Base-by-base conservation (phyloP, 768 basidiomycete genomes). In the Collybia mongolica region DNA sequence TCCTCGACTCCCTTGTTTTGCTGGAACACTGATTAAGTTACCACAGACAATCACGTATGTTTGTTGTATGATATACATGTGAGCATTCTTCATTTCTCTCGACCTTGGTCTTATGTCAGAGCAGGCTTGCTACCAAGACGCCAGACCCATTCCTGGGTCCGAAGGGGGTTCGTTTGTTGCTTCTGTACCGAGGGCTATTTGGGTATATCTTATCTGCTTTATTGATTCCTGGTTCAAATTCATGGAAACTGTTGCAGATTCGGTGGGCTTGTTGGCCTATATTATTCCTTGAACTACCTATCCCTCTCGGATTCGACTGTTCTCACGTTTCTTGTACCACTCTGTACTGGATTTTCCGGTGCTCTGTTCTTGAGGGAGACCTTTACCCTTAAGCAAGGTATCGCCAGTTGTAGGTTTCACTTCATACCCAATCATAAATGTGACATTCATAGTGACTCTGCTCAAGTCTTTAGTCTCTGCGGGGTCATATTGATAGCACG, bases 401-500 rank as follows among this genome's bases (percentile, higher is more conserved):
- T 83, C 36, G 87, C 74, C 11, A 72, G 72, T n/a, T 12, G 74
- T 75, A 47, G 57, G 74, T 60, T 7, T 6, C 40, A n/a, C 39
- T n/a, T 0, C 80, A 59, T 71, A 82, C 4, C 76, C 76, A 14
- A 32, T 12, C 11, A 28, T 20, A 18, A 19, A 38, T 8, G 42
- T 32, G 11, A 32, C 11, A 3, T 12, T 32, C 32, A 11, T 12
- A 24, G 11, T 14, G 45, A 28, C 40, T 19, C 3, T 35, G 29
- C 40, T 15, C 6, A 57, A 80, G 81, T 86, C 6, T 74, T 78
- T 42, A 86, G 89, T 64, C 73, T 95, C 26, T 38, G 79, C 7
- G 93, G 93, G 0, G 90, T 93, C 6, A 63, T 94, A 11, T 72
- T 93, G 6, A 91, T 97, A 45, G 89, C 92, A 11, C 75, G 90